Evolutionary conservation across 1,284 basidiomycete genomes (phyloP).

Genomic region (Vanrija humicola): DNA sequence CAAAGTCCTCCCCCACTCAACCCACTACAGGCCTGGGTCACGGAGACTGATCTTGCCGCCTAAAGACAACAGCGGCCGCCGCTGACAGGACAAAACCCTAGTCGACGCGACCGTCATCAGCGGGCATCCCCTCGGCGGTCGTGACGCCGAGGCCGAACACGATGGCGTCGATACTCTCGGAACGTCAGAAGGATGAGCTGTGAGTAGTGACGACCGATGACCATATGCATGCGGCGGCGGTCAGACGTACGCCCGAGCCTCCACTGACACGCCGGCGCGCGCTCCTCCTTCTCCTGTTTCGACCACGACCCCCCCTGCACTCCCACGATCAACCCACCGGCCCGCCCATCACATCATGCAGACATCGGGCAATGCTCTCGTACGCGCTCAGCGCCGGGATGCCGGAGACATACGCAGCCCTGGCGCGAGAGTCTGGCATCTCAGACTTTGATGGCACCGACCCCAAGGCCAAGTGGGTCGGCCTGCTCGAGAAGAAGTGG

Average conservation of each 20-base stretch:
- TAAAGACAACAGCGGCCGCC: not conserved
- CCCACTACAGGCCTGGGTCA: not conserved
- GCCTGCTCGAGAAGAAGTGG: constrained; percentile 91
- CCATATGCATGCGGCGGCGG: not conserved
- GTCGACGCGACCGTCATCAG: not conserved
- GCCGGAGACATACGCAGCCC: constrained; percentile 59
- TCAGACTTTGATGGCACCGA: constrained; percentile 67
- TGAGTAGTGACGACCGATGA: constrained; percentile 47
- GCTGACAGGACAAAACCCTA: not conserved
- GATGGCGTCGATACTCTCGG: constrained; percentile 57
- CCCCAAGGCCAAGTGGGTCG: constrained; percentile 75
- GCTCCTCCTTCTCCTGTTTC: not conserved
- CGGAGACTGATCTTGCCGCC: not conserved
- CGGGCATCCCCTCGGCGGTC: not conserved
- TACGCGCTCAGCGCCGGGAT: constrained; percentile 70
- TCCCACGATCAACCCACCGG: not conserved
- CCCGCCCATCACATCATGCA: constrained; percentile 35
- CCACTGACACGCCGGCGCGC: not conserved
- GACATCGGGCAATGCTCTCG: constrained; percentile 79
- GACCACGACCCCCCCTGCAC: not conserved
- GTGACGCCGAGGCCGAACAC: not conserved
- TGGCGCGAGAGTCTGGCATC: constrained; percentile 58
- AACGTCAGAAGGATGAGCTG: constrained; percentile 79
- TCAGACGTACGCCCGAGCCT: not conserved
- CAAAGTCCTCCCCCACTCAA: too few relatives aligned